Percentiles rank a stretch among this genome's conserved stretches.
Evolutionary conservation across 208 protist species (phyloP).

Genomic region (Leishmania braziliensis): DNA sequence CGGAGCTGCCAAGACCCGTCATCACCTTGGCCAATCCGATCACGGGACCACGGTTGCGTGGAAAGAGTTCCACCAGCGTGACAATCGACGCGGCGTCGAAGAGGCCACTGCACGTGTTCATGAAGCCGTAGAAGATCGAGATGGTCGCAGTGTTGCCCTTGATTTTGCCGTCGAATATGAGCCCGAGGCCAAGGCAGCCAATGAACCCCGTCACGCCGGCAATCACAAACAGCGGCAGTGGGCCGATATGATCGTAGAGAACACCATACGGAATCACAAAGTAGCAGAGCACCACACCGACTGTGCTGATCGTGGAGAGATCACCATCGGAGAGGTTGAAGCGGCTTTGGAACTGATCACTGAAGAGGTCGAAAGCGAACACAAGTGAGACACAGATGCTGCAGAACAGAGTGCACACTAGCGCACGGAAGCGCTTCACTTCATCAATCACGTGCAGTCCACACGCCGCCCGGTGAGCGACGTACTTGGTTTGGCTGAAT

Average conservation of each 20-base stretch:
- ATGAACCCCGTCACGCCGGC: slow-evolving; percentile 39
- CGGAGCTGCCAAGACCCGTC: slow-evolving; percentile 72
- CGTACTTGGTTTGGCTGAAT: slow-evolving; percentile 44
- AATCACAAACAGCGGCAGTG: slow-evolving; percentile 40
- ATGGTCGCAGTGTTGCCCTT: slow-evolving; percentile 53
- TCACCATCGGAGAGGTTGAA: slow-evolving; percentile 62
- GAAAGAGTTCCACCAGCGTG: slow-evolving; percentile 57
- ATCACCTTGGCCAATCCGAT: slow-evolving; percentile 71
- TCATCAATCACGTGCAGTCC: slow-evolving; percentile 60
- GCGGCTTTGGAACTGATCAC: slow-evolving; percentile 39
- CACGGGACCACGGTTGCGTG: slow-evolving; percentile 70
- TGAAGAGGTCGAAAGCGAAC: slow-evolving; percentile 74
- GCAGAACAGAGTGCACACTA: slow-evolving; percentile 61
- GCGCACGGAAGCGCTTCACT: slow-evolving; percentile 58
- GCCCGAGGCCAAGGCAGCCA: slow-evolving; percentile 52
- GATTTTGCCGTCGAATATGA: slow-evolving; percentile 53
- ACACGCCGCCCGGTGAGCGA: slow-evolving; percentile 35
- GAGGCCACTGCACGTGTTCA: slow-evolving; percentile 62
- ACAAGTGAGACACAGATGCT: slow-evolving; percentile 67
- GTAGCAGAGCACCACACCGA: slow-evolving; percentile 69
- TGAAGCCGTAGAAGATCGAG: slow-evolving; percentile 68
- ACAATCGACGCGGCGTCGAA: slow-evolving; percentile 59
- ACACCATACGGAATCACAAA: slow-evolving; percentile 71
- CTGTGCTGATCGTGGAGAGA: slow-evolving; percentile 70
- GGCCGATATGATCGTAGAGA: slow-evolving; percentile 58